A percentile compares a stretch with the other conserved stretches of the same genome.
Conservation (phyloP, 495 filamentous ascomycete genomes). For the Talaromyces trachyspermus region DNA sequence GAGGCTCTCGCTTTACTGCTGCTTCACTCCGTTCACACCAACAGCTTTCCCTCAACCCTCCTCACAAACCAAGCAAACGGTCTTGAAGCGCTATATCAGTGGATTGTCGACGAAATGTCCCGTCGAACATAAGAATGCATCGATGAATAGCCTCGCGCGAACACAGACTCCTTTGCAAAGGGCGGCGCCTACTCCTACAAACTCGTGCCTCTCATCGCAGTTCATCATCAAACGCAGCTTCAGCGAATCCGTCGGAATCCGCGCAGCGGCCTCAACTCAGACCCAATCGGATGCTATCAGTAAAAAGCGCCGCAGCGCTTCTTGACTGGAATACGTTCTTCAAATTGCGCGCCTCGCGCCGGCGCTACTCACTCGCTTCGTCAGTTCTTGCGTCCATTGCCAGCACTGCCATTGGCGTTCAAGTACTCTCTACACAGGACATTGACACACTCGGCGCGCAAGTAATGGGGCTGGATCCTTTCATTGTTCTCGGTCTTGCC, state of each 20-base stretch:
- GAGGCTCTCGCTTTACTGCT: conserved; percentile 19
- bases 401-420: conserved; percentile 52
- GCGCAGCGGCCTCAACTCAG: conserved; percentile 22
- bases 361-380: conserved; percentile 70
- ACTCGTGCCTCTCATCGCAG: conserved; percentile 1
- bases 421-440: conserved; percentile 55
- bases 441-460: conserved; percentile 61
- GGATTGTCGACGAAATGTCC: conserved; percentile 3
- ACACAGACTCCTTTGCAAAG: neutral
- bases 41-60: neutral
- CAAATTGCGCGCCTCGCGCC: conserved; percentile 73
- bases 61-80: conserved; percentile 9
- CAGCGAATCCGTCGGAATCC: conserved; percentile 18
- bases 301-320: conserved; percentile 22
- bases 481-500: conserved; percentile 72
- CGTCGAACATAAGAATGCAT: neutral
- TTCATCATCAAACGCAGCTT: neutral
- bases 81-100: neutral
- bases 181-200: neutral
- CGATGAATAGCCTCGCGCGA: neutral
- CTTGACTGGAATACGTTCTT: conserved; percentile 95
- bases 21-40: conserved; percentile 16
- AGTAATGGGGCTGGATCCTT: conserved; percentile 73
- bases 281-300: neutral
- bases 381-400: conserved; percentile 57